Evolutionary conservation across 495 filamentous ascomycete species (phyloP), one percentile per base, ranked within the genome.

Genomic region (Parathielavia appendiculata): DNA sequence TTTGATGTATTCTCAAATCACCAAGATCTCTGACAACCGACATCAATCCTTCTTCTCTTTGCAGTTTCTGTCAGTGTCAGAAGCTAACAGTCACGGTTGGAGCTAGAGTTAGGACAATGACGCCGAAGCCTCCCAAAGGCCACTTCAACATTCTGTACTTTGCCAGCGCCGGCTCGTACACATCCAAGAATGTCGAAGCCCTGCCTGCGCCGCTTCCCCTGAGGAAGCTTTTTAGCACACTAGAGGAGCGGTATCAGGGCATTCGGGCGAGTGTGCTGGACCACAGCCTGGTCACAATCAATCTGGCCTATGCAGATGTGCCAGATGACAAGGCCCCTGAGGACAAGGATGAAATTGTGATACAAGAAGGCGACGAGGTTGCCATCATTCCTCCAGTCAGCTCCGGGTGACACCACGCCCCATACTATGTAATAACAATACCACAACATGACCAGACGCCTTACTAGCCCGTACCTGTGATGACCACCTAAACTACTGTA

Each of bases 311-410:
- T 73, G 85, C 95, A 36, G 91, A 98, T 72, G 57, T 92, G 26
- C 66, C 73, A 5, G 72, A 73, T 6, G 71, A 73, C 26, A 73
- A 71, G 32, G 70, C 20, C 69, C 68, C 8, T 10, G 67, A 69
- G 2, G 71, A 69, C 1, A 66, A 66, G 0, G 66, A 70, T 0
- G 66, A 70, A 36, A 64, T 71, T 7, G 69, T 86, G 44, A 89
- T 98, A 58, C 66, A 85, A 56, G 82, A 78, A 20, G 92, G 91
- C 17, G 89, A 93, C 63, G 93, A 98, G 73, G 90, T 97, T 46
- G 95, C 87, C 12, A 86, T 98, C 46, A 97, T 98, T 60, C 93
- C 93, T 34, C 93, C 93, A n/a, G 93, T 97, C 51, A 97, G 93
- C 77, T 89, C 87, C 39, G 89, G 90, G 36, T 79, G 68, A 75